Evolutionary conservation across 208 protist species (phyloP).

Genomic region (Acanthamoeba rhysodes): DNA sequence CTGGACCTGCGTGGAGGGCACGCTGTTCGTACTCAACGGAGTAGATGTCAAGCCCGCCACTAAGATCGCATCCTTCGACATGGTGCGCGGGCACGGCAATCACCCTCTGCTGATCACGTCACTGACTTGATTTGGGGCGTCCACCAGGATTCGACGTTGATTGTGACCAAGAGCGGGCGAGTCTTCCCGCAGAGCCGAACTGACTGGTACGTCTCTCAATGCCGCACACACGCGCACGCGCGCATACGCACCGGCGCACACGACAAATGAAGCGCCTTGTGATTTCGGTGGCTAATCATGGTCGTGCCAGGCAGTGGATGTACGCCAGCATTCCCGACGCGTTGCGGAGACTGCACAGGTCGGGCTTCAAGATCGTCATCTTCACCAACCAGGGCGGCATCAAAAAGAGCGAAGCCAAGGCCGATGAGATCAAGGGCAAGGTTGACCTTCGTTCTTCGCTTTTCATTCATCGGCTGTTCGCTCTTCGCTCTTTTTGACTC

Average conservation of each 20-base stretch:
- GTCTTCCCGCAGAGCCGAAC: slow-evolving; percentile 59
- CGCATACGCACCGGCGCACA: not conserved
- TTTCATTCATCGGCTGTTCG: not conserved
- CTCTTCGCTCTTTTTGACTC: not conserved
- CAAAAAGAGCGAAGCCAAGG: slow-evolving; percentile 85
- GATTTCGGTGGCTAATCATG: not conserved
- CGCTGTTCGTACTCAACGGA: slow-evolving; percentile 4
- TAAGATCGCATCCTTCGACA: slow-evolving; percentile 85
- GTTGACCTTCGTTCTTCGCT: slow-evolving; percentile 60
- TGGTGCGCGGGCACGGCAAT: slow-evolving; percentile 78
- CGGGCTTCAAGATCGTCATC: slow-evolving; percentile 89
- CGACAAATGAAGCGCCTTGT: too few species aligned
- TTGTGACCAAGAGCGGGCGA: slow-evolving; percentile 80
- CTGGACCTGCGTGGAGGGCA: slow-evolving; percentile 12
- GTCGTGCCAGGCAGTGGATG: slow-evolving; percentile 31
- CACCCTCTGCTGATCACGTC: not conserved
- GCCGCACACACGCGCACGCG: too few species aligned
- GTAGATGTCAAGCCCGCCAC: not conserved
- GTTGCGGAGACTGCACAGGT: not conserved
- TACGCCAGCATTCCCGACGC: not conserved
- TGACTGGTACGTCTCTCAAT: slow-evolving; percentile 75
- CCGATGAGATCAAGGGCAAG: slow-evolving; percentile 82
- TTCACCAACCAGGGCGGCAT: slow-evolving; percentile 96
- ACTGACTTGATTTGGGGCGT: too few species aligned
- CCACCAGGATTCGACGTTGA: slow-evolving; percentile 29